phyloP scores from a whole-genome alignment of 768 basidiomycete species.

The Chiua virens region DNA sequence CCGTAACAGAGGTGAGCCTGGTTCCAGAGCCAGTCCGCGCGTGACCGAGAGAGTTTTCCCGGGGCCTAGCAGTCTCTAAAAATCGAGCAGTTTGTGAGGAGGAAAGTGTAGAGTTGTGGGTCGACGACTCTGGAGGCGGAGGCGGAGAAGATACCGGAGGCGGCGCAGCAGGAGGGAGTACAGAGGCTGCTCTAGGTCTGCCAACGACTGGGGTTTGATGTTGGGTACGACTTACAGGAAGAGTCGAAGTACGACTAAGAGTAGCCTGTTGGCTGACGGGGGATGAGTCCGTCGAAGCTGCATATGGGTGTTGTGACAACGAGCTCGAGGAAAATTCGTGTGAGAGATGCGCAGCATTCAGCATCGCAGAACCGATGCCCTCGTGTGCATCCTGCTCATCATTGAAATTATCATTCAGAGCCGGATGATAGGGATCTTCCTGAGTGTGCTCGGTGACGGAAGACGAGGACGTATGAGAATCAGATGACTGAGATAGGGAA shows the following conservation, averaged over 20 bases:
- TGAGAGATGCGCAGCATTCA: slow-evolving; percentile 32
- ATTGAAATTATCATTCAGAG: slow-evolving; percentile 20
- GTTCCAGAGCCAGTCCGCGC: slow-evolving; percentile 54
- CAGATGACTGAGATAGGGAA: slow-evolving; percentile 39
- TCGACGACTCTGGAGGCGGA: slow-evolving; percentile 43
- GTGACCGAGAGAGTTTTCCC: slow-evolving; percentile 53
- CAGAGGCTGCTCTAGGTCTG: slow-evolving; percentile 56
- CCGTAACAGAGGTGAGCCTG: slow-evolving; percentile 59
- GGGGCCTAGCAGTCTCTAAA: slow-evolving; percentile 41
- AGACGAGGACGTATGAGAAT: slow-evolving; percentile 52
- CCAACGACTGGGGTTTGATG: slow-evolving; percentile 25
- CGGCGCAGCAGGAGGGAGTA: slow-evolving; percentile 63
- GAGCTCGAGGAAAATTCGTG: slow-evolving; percentile 27
- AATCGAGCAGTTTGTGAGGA: slow-evolving; percentile 32
- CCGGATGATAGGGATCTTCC: slow-evolving; percentile 32
- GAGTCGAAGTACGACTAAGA: slow-evolving; percentile 37
- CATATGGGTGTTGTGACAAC: slow-evolving; percentile 50
- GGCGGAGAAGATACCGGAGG: slow-evolving; percentile 62
- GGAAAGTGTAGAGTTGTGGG: slow-evolving; percentile 29
- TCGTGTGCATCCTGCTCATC: slow-evolving; percentile 41
- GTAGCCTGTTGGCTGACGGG: slow-evolving; percentile 19
- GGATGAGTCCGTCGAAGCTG: slow-evolving; percentile 36
- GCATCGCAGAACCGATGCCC: slow-evolving; percentile 47
- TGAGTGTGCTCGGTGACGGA: slow-evolving; percentile 39
- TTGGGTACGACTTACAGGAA: slow-evolving; percentile 31